Evolutionary conservation across 306 rosid species (phyloP), one percentile per base, ranked within the genome.

Genomic region (Lathyrus aphaca): DNA sequence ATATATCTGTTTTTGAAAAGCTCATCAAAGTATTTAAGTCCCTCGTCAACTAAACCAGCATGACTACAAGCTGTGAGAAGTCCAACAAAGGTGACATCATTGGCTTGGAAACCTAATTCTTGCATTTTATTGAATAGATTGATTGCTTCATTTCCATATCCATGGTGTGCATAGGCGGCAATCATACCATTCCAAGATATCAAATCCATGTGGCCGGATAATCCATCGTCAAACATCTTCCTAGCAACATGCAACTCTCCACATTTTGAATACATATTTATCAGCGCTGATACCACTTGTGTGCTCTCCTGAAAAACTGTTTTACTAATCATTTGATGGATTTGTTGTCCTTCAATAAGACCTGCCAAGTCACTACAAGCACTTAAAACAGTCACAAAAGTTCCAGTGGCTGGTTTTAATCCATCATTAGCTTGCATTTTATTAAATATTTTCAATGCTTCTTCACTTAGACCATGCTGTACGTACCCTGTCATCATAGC

Each of bases 281-380:
- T 82, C 51, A 82, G 56, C 0, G 86, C 86, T 0, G 83, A 82
- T 62, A 72, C 70, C 56, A 82, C 75, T 18, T 5, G 38, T 9
- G 71, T 46, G 65, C 58, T 75, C 51, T 79, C 79, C 50, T 75
- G 83, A 55, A 75, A 82, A 74, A 55, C 48, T 54, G 83, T 71
- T 79, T 82, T 82, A 67, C 83, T 54, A 67, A 75, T 72, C 12
- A 72, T 37, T 71, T 82, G 86, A 75, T 82, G 86, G 76, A 82
- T 67, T 56, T 82, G 86, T 35, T 82, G 83, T 55, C 86, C 86
- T 65, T 72, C 77, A 3, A 55, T 30, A 50, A 82, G 79, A 55
- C 86, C 83, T 61, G 86, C 86, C 64, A 82, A 68, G 70, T 79
- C 86, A 56, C 83, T 75, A 46, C 86, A 82, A 48, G 86, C 86